Evolutionary conservation across 345 rosid genomes (phyloP), one percentile per base, ranked within the genome.

Genomic region (Sapria himalayana): DNA sequence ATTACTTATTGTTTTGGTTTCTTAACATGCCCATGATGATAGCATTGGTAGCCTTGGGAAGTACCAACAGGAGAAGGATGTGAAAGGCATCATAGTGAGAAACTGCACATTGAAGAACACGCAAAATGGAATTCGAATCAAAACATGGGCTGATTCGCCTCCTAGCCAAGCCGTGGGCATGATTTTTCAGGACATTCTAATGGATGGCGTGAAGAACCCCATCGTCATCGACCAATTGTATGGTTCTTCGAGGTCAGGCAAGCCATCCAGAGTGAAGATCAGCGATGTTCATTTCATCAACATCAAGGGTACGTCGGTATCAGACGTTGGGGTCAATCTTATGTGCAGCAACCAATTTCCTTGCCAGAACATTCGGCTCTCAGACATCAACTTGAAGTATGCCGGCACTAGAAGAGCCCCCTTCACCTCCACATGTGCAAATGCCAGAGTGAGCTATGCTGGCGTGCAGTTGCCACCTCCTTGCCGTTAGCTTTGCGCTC

Each of bases 21-120:
- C 1, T 23, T 7, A 37, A 10, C 20, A 4, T 16, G 3, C 38
- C 24, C 11, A 18, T n/a, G 29, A 45, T 66, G 29, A 45, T 66
- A 76, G 86, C 23, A 38, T 77, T 14, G 92, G 86, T 8, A 82
- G 94, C 64, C 78, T 78, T 2, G 94, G 94, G 22, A 69, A 59
- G 55, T 66, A 66, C 51, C 34, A 36, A 0, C 50, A 71, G 16
- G 92, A 78, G 59, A 19, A 58, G 22, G 64, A 73, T 22, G 92
- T 82, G 16, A 61, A 14, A n/a, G 69, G 70, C 8, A 51, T 78
- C 23, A 12, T 27, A 6, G 63, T 78, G 25, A 40, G 25, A 5
- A 64, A 78, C 33, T 61, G 80, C 59, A 75, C 82, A 1, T 23
- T 82, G 38, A 27, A 20, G 22, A 29, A 44, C 14, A 71, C 94